Conservation (phyloP, 805 yeast genomes). For the Sugiyamaella smithiae region DNA sequence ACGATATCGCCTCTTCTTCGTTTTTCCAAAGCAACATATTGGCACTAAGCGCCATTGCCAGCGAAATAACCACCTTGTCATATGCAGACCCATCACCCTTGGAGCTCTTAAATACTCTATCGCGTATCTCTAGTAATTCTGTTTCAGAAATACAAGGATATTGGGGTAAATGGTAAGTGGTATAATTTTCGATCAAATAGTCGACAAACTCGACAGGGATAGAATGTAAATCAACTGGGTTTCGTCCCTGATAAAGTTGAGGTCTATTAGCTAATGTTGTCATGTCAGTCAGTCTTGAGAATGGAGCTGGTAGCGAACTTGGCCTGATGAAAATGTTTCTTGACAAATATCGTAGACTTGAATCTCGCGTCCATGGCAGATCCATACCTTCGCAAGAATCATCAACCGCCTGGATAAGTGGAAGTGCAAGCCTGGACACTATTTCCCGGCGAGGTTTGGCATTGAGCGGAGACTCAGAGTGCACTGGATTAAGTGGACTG, state of each 20-base stretch:
- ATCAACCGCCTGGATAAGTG: neutral
- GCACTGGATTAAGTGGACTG: neutral
- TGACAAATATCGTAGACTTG: neutral
- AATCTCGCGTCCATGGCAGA: slow-evolving; percentile 3
- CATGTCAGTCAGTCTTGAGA: neutral
- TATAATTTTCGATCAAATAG: neutral
- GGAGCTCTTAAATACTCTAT: neutral
- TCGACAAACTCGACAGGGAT: slow-evolving; percentile 1
- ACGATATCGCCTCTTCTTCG: slow-evolving; percentile 3
- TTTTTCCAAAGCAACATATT: slow-evolving; percentile 4
- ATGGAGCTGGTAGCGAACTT: slow-evolving; percentile 3
- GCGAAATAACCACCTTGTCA: slow-evolving; percentile 1
- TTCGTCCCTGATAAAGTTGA: neutral
- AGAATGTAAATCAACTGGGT: neutral
- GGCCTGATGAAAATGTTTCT: neutral
- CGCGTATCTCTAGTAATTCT: neutral
- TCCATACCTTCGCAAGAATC: neutral
- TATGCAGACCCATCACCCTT: neutral
- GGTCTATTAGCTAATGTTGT: neutral
- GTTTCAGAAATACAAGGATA: slow-evolving; percentile 3
- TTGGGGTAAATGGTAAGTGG: neutral
- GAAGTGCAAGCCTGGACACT: neutral
- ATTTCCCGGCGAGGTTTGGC: neutral
- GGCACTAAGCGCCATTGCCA: slow-evolving; percentile 5
- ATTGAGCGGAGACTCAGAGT: neutral